Conservation (phyloP, 2,329 filamentous ascomycete genomes). For the Neonectria punicea region DNA sequence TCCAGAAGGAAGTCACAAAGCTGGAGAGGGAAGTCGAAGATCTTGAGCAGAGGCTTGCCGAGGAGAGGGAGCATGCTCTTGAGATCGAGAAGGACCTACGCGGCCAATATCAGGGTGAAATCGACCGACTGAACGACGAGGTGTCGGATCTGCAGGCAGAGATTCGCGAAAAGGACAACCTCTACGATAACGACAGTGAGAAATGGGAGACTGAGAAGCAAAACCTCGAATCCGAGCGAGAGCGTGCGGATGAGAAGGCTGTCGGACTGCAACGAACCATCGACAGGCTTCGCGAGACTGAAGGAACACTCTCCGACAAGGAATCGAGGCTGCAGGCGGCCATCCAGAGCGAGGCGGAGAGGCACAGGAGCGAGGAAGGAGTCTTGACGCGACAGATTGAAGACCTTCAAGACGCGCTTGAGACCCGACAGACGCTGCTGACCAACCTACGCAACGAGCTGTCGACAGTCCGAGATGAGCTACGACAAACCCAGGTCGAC, state of each 20-base stretch:
- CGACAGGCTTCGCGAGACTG: conserved; percentile 73
- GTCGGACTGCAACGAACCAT: conserved; percentile 76
- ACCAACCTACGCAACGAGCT: conserved; percentile 75
- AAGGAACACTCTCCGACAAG: conserved; percentile 74
- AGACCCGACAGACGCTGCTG: conserved; percentile 71
- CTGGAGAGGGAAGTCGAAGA: conserved; percentile 59
- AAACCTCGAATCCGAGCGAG: conserved; percentile 72
- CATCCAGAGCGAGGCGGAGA: conserved; percentile 75
- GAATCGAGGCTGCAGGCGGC: conserved; percentile 75
- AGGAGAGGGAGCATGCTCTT: conserved; percentile 67
- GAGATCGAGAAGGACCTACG: conserved; percentile 70
- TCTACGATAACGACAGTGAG: conserved; percentile 77
- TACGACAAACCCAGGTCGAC: conserved; percentile 74
- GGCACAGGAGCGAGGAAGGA: conserved; percentile 77
- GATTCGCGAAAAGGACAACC: conserved; percentile 74
- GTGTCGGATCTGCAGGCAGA: conserved; percentile 72
- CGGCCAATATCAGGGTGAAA: conserved; percentile 55
- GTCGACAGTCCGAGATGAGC: conserved; percentile 72
- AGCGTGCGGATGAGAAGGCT: conserved; percentile 74
- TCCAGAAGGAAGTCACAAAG: conserved; percentile 71
- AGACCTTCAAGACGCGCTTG: conserved; percentile 77
- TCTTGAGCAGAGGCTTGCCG: conserved; percentile 59
- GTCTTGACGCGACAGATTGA: conserved; percentile 78
- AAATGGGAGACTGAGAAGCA: conserved; percentile 75
- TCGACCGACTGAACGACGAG: conserved; percentile 65